phyloP scores from a whole-genome alignment of 1,139 yeast species.

The Hansenula lynferdii region DNA sequence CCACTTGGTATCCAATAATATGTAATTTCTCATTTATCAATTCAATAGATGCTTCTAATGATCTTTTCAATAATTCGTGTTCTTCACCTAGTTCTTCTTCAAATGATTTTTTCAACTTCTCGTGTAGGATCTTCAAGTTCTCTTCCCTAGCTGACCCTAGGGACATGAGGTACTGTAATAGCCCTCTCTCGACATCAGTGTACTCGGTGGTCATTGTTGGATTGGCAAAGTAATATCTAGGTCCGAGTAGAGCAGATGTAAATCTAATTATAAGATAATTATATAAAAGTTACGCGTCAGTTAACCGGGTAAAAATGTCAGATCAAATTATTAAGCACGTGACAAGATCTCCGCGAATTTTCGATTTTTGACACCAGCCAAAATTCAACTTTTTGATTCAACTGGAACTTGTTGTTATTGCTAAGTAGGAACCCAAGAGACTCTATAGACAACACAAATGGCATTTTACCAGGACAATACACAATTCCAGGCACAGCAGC shows the following conservation, averaged over 20 bases:
- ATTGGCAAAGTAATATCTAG: too few relatives aligned
- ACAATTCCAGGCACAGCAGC: constrained; percentile 3
- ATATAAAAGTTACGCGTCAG: too few relatives aligned
- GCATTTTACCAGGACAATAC: constrained; percentile 12
- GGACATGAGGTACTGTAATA: constrained; percentile 42
- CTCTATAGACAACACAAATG: too few relatives aligned
- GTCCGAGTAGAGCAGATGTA: too few relatives aligned
- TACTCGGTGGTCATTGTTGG: constrained; percentile 4
- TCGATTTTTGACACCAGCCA: not conserved
- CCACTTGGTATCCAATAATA: constrained; percentile 40
- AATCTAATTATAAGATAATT: too few relatives aligned
- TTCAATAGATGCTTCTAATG: constrained; percentile 24
- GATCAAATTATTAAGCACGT: not conserved
- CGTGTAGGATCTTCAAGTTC: constrained; percentile 12
- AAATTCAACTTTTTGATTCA: too few relatives aligned
- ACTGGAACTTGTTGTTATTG: too few relatives aligned
- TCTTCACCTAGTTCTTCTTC: constrained; percentile 2
- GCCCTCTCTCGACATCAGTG: constrained; percentile 35
- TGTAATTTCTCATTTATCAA: constrained; percentile 36
- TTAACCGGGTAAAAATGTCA: not conserved
- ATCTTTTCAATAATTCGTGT: constrained; percentile 4
- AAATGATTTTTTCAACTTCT: constrained; percentile 10
- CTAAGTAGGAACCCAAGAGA: too few relatives aligned
- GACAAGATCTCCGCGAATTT: not conserved
- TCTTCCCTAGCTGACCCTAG: constrained; percentile 23